Percentiles rank a stretch among this genome's conserved stretches.
phyloP scores from a whole-genome alignment of 805 yeast species.

The Candida berthetii region DNA sequence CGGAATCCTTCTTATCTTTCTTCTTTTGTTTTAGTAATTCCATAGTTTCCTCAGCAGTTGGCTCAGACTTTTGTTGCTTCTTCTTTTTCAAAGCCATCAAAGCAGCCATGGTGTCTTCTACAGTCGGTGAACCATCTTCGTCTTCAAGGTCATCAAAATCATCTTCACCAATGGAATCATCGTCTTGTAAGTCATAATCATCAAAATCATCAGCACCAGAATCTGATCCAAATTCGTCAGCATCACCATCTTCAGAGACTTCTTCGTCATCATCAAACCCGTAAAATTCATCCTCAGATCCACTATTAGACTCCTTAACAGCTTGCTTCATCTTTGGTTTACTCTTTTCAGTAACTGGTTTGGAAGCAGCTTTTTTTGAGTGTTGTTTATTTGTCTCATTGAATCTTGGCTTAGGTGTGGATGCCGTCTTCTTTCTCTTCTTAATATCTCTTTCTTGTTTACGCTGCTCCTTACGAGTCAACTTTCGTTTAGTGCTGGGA shows the following conservation, averaged over 20 bases:
- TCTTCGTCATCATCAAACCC: conserved; percentile 13
- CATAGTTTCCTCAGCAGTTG: conserved; percentile 37
- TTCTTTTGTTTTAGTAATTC: conserved; percentile 34
- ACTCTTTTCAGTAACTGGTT: conserved; percentile 17
- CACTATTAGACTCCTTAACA: conserved; percentile 5
- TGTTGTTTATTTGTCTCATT: conserved; percentile 1
- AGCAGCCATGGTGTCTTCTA: conserved; percentile 37
- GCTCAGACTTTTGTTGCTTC: conserved; percentile 19
- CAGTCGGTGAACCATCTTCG: conserved; percentile 22
- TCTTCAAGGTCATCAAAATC: conserved; percentile 19
- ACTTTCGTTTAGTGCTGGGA: conserved; percentile 25
- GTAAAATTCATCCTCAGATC: conserved; percentile 19
- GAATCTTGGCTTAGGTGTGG: conserved; percentile 19
- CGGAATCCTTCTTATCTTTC: conserved; percentile 10
- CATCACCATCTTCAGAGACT: conserved; percentile 11
- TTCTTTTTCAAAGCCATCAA: conserved; percentile 30
- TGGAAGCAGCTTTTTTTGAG: conserved; percentile 20
- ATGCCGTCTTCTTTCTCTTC: conserved; percentile 22
- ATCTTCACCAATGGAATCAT: conserved; percentile 9
- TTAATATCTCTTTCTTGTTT: conserved; percentile 31
- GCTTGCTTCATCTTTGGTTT: conserved; percentile 5
- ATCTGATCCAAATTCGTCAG: conserved; percentile 13
- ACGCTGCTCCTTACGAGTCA: conserved; percentile 35
- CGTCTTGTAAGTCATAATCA: conserved; percentile 4
- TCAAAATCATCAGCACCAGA: conserved; percentile 10